phyloP scores from a whole-genome alignment of 148 eudicot species.

The Rhododendron vialii region DNA sequence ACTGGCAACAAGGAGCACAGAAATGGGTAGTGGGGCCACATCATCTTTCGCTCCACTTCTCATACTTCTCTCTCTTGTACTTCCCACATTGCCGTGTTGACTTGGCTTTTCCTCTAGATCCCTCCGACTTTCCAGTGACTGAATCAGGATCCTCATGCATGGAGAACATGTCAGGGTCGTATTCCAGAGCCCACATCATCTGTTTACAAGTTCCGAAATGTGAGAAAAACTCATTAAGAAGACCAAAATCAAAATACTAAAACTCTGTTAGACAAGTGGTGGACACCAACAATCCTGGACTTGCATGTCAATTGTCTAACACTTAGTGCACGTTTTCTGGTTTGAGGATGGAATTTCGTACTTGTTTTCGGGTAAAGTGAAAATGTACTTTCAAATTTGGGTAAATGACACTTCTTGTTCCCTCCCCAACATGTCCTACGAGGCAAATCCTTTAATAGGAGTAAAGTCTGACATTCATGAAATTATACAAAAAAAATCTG shows the following conservation, averaged over 20 bases:
- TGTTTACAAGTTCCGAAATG: slow-evolving; percentile 26
- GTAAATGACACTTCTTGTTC: background rate
- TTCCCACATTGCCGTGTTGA: slow-evolving; percentile 81
- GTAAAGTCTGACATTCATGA: background rate
- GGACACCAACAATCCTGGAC: background rate
- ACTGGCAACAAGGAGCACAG: slow-evolving; percentile 88
- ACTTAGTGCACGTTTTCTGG: background rate
- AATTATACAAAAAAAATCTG: background rate
- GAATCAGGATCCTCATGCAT: slow-evolving; percentile 63
- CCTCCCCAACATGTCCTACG: background rate
- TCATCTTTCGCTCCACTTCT: slow-evolving; percentile 52
- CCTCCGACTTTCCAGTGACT: slow-evolving; percentile 38
- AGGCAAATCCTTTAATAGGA: background rate
- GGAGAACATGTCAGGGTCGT: slow-evolving; percentile 73
- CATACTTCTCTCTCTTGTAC: slow-evolving; percentile 74
- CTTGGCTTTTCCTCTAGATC: slow-evolving; percentile 67
- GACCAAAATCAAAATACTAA: background rate
- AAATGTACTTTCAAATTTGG: background rate
- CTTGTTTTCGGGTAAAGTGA: background rate
- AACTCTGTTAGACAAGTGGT: background rate
- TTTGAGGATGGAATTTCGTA: background rate
- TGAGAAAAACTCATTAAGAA: background rate
- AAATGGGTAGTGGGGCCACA: slow-evolving; percentile 73
- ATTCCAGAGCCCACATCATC: slow-evolving; percentile 99
- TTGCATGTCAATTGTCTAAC: background rate